Evolutionary conservation across 345 rosid genomes (phyloP).

Genomic region (Euphorbia pulcherrima): DNA sequence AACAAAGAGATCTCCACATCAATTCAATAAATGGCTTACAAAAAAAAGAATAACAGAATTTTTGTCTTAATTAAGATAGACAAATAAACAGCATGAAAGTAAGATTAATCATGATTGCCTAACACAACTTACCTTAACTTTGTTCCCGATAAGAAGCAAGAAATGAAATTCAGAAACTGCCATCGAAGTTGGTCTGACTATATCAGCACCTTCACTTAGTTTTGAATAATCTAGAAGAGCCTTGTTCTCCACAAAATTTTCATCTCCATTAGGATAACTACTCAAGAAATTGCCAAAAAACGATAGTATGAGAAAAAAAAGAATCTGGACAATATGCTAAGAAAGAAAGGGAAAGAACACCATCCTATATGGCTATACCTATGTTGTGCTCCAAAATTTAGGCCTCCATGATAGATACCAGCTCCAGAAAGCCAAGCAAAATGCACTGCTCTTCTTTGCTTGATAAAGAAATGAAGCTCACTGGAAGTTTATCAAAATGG

Average conservation of each 20-base stretch:
- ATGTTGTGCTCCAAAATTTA: slow-evolving; percentile 92
- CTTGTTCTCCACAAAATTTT: slow-evolving; percentile 96
- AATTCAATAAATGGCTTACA: background rate
- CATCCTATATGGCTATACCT: slow-evolving; percentile 60
- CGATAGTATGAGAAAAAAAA: slow-evolving; percentile 13
- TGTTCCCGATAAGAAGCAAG: slow-evolving; percentile 85
- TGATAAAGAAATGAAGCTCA: slow-evolving; percentile 91
- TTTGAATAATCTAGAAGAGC: slow-evolving; percentile 82
- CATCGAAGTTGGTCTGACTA: slow-evolving; percentile 77
- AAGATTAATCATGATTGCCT: slow-evolving; percentile 11
- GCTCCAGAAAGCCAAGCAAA: slow-evolving; percentile 99
- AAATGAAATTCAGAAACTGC: slow-evolving; percentile 96
- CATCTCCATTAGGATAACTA: slow-evolving; percentile 87
- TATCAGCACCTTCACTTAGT: slow-evolving; percentile 66
- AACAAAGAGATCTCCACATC: background rate
- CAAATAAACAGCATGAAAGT: background rate
- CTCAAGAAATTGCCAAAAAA: slow-evolving; percentile 23
- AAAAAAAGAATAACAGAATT: background rate
- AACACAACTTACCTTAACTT: slow-evolving; percentile 77
- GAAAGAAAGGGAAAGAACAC: slow-evolving; percentile 22
- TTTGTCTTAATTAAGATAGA: slow-evolving; percentile 5
- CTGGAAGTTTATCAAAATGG: slow-evolving; percentile 37
- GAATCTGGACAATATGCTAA: slow-evolving; percentile 16
- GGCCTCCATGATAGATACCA: slow-evolving; percentile 90
- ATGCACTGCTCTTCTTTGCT: slow-evolving; percentile 96